Conservation (phyloP, 345 rosid species). For the Salix purpurea region DNA sequence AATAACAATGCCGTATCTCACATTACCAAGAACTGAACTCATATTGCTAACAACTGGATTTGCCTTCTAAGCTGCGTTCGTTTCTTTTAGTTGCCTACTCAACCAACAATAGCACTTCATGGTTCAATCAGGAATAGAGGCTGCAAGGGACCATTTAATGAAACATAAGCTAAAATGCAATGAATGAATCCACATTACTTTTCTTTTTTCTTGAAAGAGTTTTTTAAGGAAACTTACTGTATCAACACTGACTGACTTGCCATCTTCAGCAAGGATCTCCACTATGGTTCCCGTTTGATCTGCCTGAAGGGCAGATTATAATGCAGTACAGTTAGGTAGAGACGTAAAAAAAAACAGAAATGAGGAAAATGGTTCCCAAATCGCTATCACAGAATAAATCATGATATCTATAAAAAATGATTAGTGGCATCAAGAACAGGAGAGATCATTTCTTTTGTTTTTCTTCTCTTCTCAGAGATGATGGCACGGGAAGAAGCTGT, state of each 20-base stretch:
- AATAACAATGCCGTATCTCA: slow-evolving; percentile 33
- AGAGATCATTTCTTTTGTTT: too few species aligned
- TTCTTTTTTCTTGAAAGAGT: background rate
- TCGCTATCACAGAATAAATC: too few species aligned
- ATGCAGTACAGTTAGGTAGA: background rate
- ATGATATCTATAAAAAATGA: too few species aligned
- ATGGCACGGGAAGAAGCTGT: too few species aligned
- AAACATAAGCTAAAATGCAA: background rate
- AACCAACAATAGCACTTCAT: slow-evolving; percentile 17
- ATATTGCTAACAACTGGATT: slow-evolving; percentile 17
- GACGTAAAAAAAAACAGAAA: background rate
- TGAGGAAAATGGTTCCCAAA: background rate
- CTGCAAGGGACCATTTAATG: slow-evolving; percentile 31
- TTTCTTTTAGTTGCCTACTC: slow-evolving; percentile 3
- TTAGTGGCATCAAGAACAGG: too few species aligned
- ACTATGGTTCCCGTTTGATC: slow-evolving; percentile 75
- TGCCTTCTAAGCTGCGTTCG: slow-evolving; percentile 7
- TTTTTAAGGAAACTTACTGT: slow-evolving; percentile 38
- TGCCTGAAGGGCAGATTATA: slow-evolving; percentile 38
- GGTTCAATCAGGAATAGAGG: slow-evolving; percentile 77
- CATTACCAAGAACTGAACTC: slow-evolving; percentile 21
- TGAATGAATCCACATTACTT: background rate
- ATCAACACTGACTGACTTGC: slow-evolving; percentile 67
- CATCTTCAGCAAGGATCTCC: slow-evolving; percentile 69
- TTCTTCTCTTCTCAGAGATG: too few species aligned